phyloP scores from a whole-genome alignment of 352 stramenopile genomes.

The Phytopythium litorale region DNA sequence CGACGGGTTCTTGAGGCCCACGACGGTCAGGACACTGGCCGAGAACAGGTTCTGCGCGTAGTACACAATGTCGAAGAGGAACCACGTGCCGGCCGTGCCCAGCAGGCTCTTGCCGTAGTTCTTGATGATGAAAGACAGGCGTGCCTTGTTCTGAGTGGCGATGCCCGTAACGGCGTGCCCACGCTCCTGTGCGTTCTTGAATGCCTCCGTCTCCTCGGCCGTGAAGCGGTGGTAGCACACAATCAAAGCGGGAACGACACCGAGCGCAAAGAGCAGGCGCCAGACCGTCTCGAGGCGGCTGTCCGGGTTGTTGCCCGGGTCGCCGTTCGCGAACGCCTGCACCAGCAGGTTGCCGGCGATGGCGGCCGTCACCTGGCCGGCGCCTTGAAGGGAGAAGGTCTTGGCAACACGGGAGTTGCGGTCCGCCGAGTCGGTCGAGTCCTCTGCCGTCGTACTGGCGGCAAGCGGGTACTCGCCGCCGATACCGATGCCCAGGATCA shows the following conservation, averaged over 20 bases:
- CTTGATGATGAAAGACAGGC: constrained; percentile 31
- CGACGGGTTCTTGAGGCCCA: constrained; percentile 28
- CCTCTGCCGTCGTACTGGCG: constrained; percentile 45
- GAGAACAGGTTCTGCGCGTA: constrained; percentile 60
- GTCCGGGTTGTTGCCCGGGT: constrained; percentile 22
- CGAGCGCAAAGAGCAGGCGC: constrained; percentile 48
- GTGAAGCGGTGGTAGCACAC: constrained; percentile 54
- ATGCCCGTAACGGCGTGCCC: neutral
- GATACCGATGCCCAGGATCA: constrained; percentile 64
- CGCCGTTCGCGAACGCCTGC: constrained; percentile 20
- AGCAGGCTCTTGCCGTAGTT: constrained; percentile 32
- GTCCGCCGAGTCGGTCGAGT: constrained; percentile 36
- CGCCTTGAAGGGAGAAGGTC: constrained; percentile 63
- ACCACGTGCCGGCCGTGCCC: constrained; percentile 20
- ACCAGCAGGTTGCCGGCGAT: constrained; percentile 34
- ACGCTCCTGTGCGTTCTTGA: constrained; percentile 18
- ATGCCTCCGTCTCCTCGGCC: constrained; percentile 48
- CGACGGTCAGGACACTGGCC: constrained; percentile 32
- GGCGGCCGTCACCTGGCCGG: constrained; percentile 32
- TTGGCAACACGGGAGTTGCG: constrained; percentile 48
- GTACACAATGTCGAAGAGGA: constrained; percentile 38
- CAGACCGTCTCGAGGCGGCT: constrained; percentile 46
- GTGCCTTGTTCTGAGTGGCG: constrained; percentile 2
- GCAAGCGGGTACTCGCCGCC: constrained; percentile 49
- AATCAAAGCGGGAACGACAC: constrained; percentile 35